phyloP scores from a whole-genome alignment of 2,329 filamentous ascomycete species.

The Coleophoma eucalyptorum region DNA sequence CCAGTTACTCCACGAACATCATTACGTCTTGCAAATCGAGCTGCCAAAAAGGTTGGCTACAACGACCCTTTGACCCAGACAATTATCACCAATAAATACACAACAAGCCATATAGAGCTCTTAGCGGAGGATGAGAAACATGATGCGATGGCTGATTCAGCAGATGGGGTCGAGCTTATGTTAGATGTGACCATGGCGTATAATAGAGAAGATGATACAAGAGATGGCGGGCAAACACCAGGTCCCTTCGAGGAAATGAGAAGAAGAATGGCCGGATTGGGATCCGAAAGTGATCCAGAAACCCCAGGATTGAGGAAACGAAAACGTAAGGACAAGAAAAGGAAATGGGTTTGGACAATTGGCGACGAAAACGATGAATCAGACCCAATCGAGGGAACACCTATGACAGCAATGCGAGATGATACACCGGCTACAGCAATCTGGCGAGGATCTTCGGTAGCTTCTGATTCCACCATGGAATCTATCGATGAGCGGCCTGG shows the following conservation, averaged over 20 bases:
- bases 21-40: conserved; percentile 47
- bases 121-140: conserved; percentile 46
- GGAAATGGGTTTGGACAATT: conserved; percentile 65
- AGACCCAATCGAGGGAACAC: conserved; percentile 18
- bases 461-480: conserved; percentile 11
- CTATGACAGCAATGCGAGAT: conserved; percentile 16
- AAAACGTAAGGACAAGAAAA: conserved; percentile 54
- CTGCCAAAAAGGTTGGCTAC: conserved; percentile 49
- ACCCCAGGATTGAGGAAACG: conserved; percentile 39
- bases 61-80: conserved; percentile 60
- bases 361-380: conserved; percentile 37
- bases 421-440: conserved; percentile 19
- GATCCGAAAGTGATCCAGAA: conserved; percentile 29
- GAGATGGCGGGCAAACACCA: conserved; percentile 58
- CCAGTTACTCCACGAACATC: conserved; percentile 52
- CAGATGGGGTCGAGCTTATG: conserved; percentile 32
- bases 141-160: conserved; percentile 16
- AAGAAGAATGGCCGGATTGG: conserved; percentile 48
- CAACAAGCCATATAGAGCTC: conserved; percentile 57
- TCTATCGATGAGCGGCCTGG: background rate
- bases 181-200: conserved; percentile 49
- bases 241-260: conserved; percentile 62
- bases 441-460: conserved; percentile 12
- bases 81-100: conserved; percentile 59
- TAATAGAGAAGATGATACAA: conserved; percentile 45